Evolutionary conservation across 305 asterid species (phyloP), one percentile per base, ranked within the genome.

Genomic region (Fraxinus nigra): DNA sequence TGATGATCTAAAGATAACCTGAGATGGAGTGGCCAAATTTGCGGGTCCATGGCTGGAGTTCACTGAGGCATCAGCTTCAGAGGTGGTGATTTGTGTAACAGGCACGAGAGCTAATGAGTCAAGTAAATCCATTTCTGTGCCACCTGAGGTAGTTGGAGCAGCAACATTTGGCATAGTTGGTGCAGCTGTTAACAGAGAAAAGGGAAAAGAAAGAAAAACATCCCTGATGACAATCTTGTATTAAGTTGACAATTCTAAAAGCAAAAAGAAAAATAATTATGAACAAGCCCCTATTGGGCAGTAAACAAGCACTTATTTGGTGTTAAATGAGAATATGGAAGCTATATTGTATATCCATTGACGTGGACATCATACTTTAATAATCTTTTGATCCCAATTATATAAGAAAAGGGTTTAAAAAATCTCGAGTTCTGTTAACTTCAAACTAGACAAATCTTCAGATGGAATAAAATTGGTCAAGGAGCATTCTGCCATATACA

Each of bases 31-130:
- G 77, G 86, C 88, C 13, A 73, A 84, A 83, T 82, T 83, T 78
- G 89, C 34, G 34, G 89, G 81, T 77, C 88, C 95, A 78, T 93
- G 73, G 80, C 85, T 81, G 75, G 87, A 76, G 82, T 81, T 89
- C 59, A 80, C 88, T 16, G 89, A 81, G 72, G 84, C 85, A 85
- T 88, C 83, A 72, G 87, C 85, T 85, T 91, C 96, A 87, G 91
- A 34, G 24, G 77, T 8, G 5, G 80, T 61, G 67, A 88, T 87
- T 77, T 87, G 83, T 18, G 85, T 81, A 82, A 90, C 84, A 82
- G 97, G 91, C 88, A 92, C 92, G 16, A 89, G 92, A 83, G 97
- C 97, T 90, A 94, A 83, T 54, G 94, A 80, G 80, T 94, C 97
- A 76, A 95, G 90, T 46, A 92, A 86, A 87, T 96, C 97, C 90